Base-by-base conservation (phyloP, 1,284 basidiomycete species). In the Tilletia horrida region DNA sequence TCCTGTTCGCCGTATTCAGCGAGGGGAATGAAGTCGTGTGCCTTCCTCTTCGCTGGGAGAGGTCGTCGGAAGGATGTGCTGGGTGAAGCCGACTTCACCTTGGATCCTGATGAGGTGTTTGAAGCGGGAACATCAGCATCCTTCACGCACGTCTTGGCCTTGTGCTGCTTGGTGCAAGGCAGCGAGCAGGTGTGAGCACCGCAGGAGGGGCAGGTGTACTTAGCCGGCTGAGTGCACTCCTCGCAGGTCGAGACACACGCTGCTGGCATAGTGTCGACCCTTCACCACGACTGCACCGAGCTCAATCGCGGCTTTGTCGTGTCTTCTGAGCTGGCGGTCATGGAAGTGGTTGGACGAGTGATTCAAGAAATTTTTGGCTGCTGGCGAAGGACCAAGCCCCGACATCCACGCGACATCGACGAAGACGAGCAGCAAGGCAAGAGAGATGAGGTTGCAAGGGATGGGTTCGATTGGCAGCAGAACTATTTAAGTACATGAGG, bases 181-280 rank as follows among this genome's bases (percentile, higher is more conserved):
- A 59, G 31, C 29, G 55, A 59, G 55, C 55, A 59, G 2, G 55
- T 59, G 29, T 40, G 25, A 14, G 55, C 31, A 6, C 55, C 55
- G 55, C 55, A 59, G 13, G 55, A 25, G 8, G 55, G 55, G 31
- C 55, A 59, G 29, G 55, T 59, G 55, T 59, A 59, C 55, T 59
- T 59, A 27, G 55, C 23, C 7, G 55, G 55, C 55, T 59, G 55
- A 2, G 25, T n/a, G 55, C 55, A 59, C 16, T 31, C 55, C 31
- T 59, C 55, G 29, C 55, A 59, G 23, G 55, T 2, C 18, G 25
- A 40, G 25, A 21, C n/a, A 16, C 13, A 40, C 6, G 55, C 55
- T 4, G 55, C 55, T 31, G 55, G 55, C 55, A 59, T 59, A 11
- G 35, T 11, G 35, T 40, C 35, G 11, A 40, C 4, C 35, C 35